These are phyloP conservation scores for Macadamia tetraphylla DNA, from an alignment of 164 flowering plant genomes.

Conservation along the genomic window DNA sequence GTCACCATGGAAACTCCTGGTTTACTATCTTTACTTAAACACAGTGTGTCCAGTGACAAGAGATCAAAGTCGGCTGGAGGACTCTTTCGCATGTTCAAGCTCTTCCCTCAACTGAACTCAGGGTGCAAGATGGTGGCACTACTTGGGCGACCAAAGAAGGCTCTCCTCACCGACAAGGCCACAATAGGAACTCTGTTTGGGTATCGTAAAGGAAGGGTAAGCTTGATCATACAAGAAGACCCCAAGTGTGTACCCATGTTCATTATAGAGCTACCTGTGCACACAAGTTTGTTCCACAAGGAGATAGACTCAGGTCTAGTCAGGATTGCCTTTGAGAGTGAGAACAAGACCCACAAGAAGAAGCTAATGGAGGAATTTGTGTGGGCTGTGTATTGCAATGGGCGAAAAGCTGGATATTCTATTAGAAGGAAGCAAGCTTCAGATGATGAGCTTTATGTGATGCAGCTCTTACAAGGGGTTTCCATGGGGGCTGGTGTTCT, in stretches of 20 bases:
- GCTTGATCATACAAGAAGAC: slow-evolving; percentile 68
- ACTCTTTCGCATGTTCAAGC: slow-evolving; percentile 66
- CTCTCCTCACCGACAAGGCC: slow-evolving; percentile 40
- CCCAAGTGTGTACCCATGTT: slow-evolving; percentile 60
- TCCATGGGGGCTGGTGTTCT: slow-evolving; percentile 95
- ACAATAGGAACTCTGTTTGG: slow-evolving; percentile 71
- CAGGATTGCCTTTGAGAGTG: slow-evolving; percentile 72
- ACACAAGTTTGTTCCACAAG: slow-evolving; percentile 45
- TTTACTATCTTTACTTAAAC: slow-evolving; percentile 44
- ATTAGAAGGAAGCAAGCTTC: slow-evolving; percentile 59
- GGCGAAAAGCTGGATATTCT: slow-evolving; percentile 66
- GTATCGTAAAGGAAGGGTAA: slow-evolving; percentile 56
- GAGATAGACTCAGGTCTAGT: slow-evolving; percentile 68
- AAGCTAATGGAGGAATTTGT: slow-evolving; percentile 68
- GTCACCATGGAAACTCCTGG: slow-evolving; percentile 53
- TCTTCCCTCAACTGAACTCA: slow-evolving; percentile 65
- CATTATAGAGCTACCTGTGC: slow-evolving; percentile 69
- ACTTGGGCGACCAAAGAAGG: slow-evolving; percentile 51
- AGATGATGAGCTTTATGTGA: slow-evolving; percentile 66
- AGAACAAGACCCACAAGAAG: slow-evolving; percentile 55
- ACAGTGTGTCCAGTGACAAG: slow-evolving; percentile 24
- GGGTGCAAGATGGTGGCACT: slow-evolving; percentile 85
- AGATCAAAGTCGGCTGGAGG: slow-evolving; percentile 34
- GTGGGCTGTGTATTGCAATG: slow-evolving; percentile 88
- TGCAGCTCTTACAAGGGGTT: slow-evolving; percentile 65